Evolutionary conservation across 2,329 filamentous ascomycete genomes (phyloP).

Genomic region (Proliferodiscus dingleyae): DNA sequence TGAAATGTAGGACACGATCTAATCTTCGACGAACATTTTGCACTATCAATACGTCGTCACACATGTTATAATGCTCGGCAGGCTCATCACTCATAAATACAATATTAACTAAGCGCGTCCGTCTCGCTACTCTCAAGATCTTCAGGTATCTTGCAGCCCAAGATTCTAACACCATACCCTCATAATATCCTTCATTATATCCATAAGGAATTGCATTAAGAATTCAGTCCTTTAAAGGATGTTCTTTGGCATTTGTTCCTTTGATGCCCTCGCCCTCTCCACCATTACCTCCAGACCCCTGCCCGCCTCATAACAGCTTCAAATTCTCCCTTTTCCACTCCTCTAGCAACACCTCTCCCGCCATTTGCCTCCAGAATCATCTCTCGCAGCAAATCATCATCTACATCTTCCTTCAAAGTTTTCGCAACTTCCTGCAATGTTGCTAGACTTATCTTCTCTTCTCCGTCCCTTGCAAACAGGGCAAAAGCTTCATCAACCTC

Average conservation of each 20-base stretch:
- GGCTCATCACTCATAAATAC: too few relatives aligned
- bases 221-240: too few relatives aligned
- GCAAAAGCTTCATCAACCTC: conserved; percentile 80
- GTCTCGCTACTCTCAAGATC: too few relatives aligned
- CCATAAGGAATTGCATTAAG: too few relatives aligned
- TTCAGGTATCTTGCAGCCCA: too few relatives aligned
- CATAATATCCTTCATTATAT: too few relatives aligned
- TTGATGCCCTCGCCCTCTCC: neutral
- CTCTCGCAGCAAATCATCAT: conserved; percentile 78
- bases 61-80: too few relatives aligned
- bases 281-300: conserved; percentile 26
- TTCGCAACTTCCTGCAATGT: conserved; percentile 76
- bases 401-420: conserved; percentile 77
- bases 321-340: conserved; percentile 66
- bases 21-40: too few relatives aligned
- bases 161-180: too few relatives aligned
- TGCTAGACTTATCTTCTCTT: conserved; percentile 68
- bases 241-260: neutral
- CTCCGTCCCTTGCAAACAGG: conserved; percentile 63
- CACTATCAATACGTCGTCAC: too few relatives aligned
- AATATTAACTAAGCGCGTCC: too few relatives aligned
- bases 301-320: conserved; percentile 30
- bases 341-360: conserved; percentile 63
- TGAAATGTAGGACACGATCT: too few relatives aligned
- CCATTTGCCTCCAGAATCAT: conserved; percentile 96